Conservation (phyloP, 345 rosid species). For the Euclidium syriacum region DNA sequence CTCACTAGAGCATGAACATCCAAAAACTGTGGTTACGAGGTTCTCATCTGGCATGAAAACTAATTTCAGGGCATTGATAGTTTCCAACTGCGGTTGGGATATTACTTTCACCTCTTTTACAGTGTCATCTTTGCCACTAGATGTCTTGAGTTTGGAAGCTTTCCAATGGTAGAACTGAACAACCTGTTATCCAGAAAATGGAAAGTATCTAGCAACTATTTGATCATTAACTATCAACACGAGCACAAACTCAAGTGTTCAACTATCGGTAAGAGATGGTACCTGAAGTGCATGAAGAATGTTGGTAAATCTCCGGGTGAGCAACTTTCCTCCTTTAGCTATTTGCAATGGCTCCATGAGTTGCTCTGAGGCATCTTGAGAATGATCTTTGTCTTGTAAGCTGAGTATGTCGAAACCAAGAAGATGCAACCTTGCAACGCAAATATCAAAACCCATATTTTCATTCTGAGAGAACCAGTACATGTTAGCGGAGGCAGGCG, state of each 20-base stretch:
- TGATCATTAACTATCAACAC: background rate
- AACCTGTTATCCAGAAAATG: slow-evolving; percentile 35
- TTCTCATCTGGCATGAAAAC: slow-evolving; percentile 34
- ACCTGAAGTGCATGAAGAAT: slow-evolving; percentile 86
- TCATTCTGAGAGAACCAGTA: slow-evolving; percentile 59
- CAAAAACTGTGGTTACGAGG: slow-evolving; percentile 34
- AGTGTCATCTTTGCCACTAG: background rate
- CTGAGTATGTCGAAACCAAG: slow-evolving; percentile 53
- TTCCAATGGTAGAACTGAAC: slow-evolving; percentile 65
- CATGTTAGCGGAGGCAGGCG: slow-evolving; percentile 72
- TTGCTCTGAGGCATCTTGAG: slow-evolving; percentile 36
- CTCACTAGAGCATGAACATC: background rate
- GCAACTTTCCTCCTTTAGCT: slow-evolving; percentile 49
- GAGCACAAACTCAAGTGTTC: background rate
- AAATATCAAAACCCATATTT: slow-evolving; percentile 52
- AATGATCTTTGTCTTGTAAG: slow-evolving; percentile 27
- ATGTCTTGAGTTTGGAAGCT: slow-evolving; percentile 29
- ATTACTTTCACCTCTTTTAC: slow-evolving; percentile 25
- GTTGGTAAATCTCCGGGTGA: slow-evolving; percentile 42
- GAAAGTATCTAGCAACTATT: background rate
- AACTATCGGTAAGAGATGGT: slow-evolving; percentile 9
- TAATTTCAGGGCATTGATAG: slow-evolving; percentile 32
- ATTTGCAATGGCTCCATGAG: slow-evolving; percentile 49
- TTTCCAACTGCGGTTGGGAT: slow-evolving; percentile 41
- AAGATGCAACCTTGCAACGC: slow-evolving; percentile 59